A percentile compares a stretch with the other conserved stretches of the same genome.
These are phyloP conservation scores for Nannochloropsis oceanica DNA, from an alignment of 108 stramenopile genomes.

Conservation along the genomic window DNA sequence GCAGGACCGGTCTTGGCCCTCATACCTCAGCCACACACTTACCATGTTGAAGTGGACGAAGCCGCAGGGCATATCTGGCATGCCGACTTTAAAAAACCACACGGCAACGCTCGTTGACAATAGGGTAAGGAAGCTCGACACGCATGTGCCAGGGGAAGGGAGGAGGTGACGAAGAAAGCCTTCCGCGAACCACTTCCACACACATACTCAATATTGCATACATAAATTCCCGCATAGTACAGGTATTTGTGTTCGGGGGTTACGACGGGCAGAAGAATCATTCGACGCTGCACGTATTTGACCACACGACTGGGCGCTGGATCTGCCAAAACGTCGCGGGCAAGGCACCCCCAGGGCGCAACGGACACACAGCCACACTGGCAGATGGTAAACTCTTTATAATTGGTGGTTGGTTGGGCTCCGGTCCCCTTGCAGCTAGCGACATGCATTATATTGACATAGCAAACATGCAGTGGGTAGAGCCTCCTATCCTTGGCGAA, in stretches of 20 bases:
- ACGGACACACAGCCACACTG: constrained; percentile 81
- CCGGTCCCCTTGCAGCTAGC: constrained; percentile 61
- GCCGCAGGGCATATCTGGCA: not conserved
- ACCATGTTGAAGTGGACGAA: not conserved
- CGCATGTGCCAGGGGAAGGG: too few species aligned
- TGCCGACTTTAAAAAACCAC: constrained; percentile 7
- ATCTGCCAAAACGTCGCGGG: not conserved
- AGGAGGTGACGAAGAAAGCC: too few species aligned
- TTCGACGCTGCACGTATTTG: constrained; percentile 45
- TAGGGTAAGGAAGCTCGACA: not conserved
- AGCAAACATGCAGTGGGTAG: constrained; percentile 1
- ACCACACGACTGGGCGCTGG: not conserved
- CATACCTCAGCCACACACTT: not conserved
- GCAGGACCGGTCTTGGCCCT: too few species aligned
- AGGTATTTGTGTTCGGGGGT: constrained; percentile 75
- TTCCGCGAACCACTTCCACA: too few species aligned
- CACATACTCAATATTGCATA: too few species aligned
- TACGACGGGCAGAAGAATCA: constrained; percentile 79
- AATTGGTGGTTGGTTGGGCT: constrained; percentile 82
- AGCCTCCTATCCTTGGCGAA: constrained; percentile 21
- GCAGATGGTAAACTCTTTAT: constrained; percentile 60
- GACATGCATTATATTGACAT: constrained; percentile 70
- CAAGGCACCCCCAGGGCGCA: constrained; percentile 57
- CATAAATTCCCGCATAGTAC: not conserved
- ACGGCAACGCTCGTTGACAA: constrained; percentile 17